phyloP scores from a whole-genome alignment of 2,329 filamentous ascomycete species.

The Gyromitra esculenta region DNA sequence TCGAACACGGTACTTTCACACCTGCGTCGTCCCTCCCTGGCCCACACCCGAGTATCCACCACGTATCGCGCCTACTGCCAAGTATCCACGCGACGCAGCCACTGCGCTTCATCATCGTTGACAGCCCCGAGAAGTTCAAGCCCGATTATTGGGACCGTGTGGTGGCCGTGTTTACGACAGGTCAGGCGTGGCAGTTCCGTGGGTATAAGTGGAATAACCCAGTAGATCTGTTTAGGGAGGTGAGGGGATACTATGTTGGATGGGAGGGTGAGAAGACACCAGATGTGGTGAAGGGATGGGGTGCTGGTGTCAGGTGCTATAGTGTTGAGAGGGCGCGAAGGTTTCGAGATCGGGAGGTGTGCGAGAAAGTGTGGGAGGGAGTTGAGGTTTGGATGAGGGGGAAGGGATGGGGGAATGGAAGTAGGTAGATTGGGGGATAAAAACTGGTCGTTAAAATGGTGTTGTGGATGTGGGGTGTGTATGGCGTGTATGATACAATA shows the following conservation, averaged over 20 bases:
- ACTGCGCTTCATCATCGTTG: slow-evolving; percentile 93
- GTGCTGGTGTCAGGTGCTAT: slow-evolving; percentile 80
- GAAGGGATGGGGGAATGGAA: slow-evolving; percentile 73
- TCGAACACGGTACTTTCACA: slow-evolving; percentile 82
- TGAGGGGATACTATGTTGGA: slow-evolving; percentile 86
- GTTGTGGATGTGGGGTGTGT: neutral
- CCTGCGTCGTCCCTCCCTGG: slow-evolving; percentile 72
- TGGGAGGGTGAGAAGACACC: slow-evolving; percentile 87
- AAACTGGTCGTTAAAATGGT: neutral
- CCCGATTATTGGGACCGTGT: slow-evolving; percentile 97
- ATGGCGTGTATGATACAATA: neutral
- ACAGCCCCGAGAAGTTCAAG: slow-evolving; percentile 92
- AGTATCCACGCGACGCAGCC: slow-evolving; percentile 72
- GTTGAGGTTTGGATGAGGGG: slow-evolving; percentile 88
- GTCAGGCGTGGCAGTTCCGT: slow-evolving; percentile 98
- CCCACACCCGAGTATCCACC: slow-evolving; percentile 77
- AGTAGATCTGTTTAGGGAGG: slow-evolving; percentile 87
- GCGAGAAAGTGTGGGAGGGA: slow-evolving; percentile 89
- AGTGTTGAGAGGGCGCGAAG: slow-evolving; percentile 85
- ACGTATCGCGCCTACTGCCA: slow-evolving; percentile 81
- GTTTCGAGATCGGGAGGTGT: slow-evolving; percentile 91
- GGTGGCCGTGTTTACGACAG: slow-evolving; percentile 96
- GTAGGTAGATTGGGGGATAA: neutral
- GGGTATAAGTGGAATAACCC: slow-evolving; percentile 95
- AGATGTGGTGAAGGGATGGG: slow-evolving; percentile 81